Evolutionary conservation across 2,329 filamentous ascomycete species (phyloP).

Genomic region (Fusarium irregulare): DNA sequence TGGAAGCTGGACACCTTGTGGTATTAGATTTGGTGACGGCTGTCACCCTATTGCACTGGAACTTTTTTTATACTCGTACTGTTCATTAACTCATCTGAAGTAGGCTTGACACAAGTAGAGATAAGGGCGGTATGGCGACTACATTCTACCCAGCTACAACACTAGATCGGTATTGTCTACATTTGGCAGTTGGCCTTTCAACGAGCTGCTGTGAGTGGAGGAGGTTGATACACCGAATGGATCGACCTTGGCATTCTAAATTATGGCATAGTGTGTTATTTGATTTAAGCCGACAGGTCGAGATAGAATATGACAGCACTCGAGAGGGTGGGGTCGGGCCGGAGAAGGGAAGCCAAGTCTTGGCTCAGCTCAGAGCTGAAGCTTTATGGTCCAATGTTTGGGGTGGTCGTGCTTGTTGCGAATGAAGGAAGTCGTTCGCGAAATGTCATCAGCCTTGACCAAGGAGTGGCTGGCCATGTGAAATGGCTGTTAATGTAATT

Average conservation of each 20-base stretch:
- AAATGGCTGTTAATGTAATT: slow-evolving; percentile 1
- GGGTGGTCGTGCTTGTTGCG: not conserved
- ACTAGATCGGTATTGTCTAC: too few species aligned
- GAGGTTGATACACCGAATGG: not conserved
- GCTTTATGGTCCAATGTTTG: not conserved
- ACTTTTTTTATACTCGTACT: not conserved
- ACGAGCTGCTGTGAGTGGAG: not conserved
- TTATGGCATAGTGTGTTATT: not conserved
- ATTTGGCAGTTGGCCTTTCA: not conserved
- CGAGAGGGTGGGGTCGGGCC: slow-evolving; percentile 3
- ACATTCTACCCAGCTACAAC: not conserved
- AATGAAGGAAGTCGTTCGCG: not conserved
- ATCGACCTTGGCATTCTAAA: slow-evolving; percentile 21
- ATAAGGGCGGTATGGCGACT: not conserved
- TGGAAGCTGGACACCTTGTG: not conserved
- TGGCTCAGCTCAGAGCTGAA: slow-evolving; percentile 3
- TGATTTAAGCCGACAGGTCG: not conserved
- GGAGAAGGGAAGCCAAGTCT: slow-evolving; percentile 1
- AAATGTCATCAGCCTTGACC: not conserved
- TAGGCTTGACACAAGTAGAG: not conserved
- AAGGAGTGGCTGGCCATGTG: not conserved
- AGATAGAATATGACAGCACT: slow-evolving; percentile 1
- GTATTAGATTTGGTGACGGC: not conserved
- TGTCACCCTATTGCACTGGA: not conserved
- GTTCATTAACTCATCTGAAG: not conserved